phyloP scores from a whole-genome alignment of 108 stramenopile species.

The Cylindrotheca fusiformis region DNA sequence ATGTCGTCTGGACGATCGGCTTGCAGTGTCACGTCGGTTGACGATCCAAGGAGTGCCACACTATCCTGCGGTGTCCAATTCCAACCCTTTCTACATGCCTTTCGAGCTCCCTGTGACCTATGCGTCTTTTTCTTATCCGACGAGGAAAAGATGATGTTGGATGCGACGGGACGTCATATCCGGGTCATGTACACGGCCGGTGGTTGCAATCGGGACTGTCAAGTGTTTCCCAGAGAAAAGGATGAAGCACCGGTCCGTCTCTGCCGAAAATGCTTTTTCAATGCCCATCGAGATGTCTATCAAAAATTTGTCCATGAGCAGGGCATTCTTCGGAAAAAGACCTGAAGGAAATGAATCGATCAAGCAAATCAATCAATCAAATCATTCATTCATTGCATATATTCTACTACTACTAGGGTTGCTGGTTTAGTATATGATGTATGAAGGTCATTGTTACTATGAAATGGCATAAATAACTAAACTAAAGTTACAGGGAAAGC shows the following conservation, averaged over 20 bases:
- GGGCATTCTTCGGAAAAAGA: neutral
- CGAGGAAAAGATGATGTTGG: conserved; percentile 24
- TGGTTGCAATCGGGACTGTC: conserved; percentile 40
- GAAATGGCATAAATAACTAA: too few species aligned
- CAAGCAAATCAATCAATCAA: too few species aligned
- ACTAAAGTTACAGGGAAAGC: too few species aligned
- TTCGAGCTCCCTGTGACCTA: conserved; percentile 33
- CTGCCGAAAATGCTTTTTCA: conserved; percentile 24
- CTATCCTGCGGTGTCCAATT: conserved; percentile 1
- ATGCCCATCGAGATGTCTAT: conserved; percentile 17
- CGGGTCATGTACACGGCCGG: conserved; percentile 37
- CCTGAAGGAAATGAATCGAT: too few species aligned
- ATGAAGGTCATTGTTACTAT: too few species aligned
- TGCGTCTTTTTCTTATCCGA: conserved; percentile 39
- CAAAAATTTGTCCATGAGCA: neutral
- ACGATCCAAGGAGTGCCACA: neutral
- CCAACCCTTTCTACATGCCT: conserved; percentile 23
- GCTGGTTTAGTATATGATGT: too few species aligned
- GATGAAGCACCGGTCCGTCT: conserved; percentile 18
- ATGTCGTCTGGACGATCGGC: neutral
- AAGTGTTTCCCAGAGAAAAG: conserved; percentile 21
- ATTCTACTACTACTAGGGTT: too few species aligned
- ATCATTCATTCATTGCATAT: too few species aligned
- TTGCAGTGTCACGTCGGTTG: neutral
- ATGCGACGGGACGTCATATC: conserved; percentile 34